These are phyloP conservation scores for Sporisorium scitamineum DNA, from an alignment of 1,284 basidiomycete genomes.

Conservation along the genomic window DNA sequence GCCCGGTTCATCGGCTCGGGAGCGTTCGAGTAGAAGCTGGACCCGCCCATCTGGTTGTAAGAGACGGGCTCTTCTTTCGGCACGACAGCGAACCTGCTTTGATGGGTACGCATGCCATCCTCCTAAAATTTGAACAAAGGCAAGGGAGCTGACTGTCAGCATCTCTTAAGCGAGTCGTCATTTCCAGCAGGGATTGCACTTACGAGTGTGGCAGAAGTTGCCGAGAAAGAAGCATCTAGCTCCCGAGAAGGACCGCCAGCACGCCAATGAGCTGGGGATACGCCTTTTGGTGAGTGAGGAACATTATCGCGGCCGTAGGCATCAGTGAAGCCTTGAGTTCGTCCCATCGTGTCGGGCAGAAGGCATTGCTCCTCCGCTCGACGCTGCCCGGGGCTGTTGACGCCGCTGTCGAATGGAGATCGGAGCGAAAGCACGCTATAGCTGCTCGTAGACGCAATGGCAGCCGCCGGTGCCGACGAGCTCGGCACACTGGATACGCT, in stretches of 20 bases:
- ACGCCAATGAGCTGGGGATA: constrained; percentile 12
- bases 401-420: constrained; percentile 21
- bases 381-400: constrained; percentile 6
- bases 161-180: too few species aligned
- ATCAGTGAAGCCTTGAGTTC: constrained; percentile 1
- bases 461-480: constrained; percentile 1
- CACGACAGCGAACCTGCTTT: constrained; percentile 2
- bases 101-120: constrained; percentile 3
- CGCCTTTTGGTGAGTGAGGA: constrained; percentile 9
- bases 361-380: constrained; percentile 6
- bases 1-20: neutral
- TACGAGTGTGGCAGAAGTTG: constrained; percentile 1
- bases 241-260: neutral
- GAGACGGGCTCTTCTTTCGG: constrained; percentile 15
- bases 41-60: neutral
- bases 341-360: constrained; percentile 3
- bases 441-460: constrained; percentile 8
- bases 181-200: neutral
- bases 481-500: neutral
- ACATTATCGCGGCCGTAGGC: constrained; percentile 7
- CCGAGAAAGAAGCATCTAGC: neutral
- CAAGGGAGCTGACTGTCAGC: neutral
- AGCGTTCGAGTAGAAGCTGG: neutral
- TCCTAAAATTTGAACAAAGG: neutral
- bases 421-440: constrained; percentile 19